Base-by-base conservation (phyloP, 495 filamentous ascomycete species). In the Acidiella bohemica region DNA sequence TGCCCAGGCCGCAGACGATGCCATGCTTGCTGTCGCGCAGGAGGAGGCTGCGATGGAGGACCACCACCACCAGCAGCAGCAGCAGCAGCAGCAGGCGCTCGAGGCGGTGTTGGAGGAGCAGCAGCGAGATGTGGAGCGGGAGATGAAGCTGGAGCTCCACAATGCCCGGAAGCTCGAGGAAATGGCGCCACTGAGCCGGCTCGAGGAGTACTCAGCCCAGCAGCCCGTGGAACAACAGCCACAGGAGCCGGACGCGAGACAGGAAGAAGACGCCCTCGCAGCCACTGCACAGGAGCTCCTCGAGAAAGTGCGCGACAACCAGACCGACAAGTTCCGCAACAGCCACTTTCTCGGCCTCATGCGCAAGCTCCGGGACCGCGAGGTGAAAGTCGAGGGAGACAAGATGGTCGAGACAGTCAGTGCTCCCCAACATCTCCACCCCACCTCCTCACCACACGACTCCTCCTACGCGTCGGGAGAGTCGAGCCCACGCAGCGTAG, bases 281-380 rank as follows among this genome's bases (percentile, higher is more conserved):
- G 63, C 65, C 25, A 84, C 81, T 3, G 83, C 83, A 6, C 80
- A 72, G 14, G 63, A 76, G 32, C 62, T 90, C 4, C 64, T 90
- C 3, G 70, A 82, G n/a, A 76, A 67, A 28, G 67, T 90, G 8
- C 65, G 72, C 22, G 62, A 76, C 45, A 75, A 90, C 38, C 67
- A 70, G 46, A 77, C 65, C 44, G 53, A 72, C 36, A 87, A 90
- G 49, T 87, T 87, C 53, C 71, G 78, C 51, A 68, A 85, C 50
- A 85, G 81, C 57, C 73, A 72, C 40, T 90, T 90, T 50, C 65
- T 87, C 13, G 69, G 70, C 7, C 58, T 90, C 48, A 87, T 90
- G 83, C 73, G 80, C 29, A 54, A 50, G 19, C 49, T 64, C 10
- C 52, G 59, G 11, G 60, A 64, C 33, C 46, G 50, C 8, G 60